Conservation (phyloP, 2,329 filamentous ascomycete genomes). For the Diplocarpon mali region DNA sequence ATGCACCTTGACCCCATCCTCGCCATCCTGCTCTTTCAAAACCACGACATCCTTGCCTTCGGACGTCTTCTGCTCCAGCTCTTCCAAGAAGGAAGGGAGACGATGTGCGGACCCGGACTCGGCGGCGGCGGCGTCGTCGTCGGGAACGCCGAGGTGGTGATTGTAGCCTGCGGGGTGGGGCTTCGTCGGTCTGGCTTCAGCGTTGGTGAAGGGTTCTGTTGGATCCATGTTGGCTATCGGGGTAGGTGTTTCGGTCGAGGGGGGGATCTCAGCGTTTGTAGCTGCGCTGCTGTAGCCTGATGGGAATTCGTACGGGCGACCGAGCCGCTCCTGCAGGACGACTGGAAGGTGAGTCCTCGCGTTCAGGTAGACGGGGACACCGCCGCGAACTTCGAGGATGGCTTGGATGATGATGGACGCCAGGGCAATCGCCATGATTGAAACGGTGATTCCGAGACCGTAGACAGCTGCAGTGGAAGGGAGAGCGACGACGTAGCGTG, state of each 20-base stretch:
- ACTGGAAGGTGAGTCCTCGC: conserved; percentile 19
- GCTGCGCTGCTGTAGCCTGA: conserved; percentile 9
- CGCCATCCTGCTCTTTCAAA: conserved; percentile 6
- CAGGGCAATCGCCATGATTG: conserved; percentile 18
- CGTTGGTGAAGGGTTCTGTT: background rate
- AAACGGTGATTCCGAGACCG: conserved; percentile 14
- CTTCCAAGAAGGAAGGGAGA: conserved; percentile 13
- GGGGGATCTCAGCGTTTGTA: background rate
- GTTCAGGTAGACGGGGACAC: conserved; percentile 16
- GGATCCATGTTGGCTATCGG: background rate
- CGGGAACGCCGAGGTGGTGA: conserved; percentile 7
- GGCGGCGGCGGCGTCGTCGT: background rate
- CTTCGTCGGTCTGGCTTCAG: background rate
- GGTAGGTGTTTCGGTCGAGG: background rate
- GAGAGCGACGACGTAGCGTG: conserved; percentile 25
- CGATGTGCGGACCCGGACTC: background rate
- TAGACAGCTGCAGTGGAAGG: conserved; percentile 20
- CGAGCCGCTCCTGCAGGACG: conserved; percentile 19
- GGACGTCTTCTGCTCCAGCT: conserved; percentile 7
- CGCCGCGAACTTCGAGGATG: conserved; percentile 24
- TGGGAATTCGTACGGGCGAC: conserved; percentile 20
- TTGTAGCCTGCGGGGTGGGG: conserved; percentile 4
- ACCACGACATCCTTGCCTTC: background rate
- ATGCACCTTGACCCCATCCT: conserved; percentile 13
- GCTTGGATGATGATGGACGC: conserved; percentile 22